A percentile compares a stretch with the other conserved stretches of the same genome.
phyloP scores from a whole-genome alignment of 2,329 filamentous ascomycete species.

The Thielaviopsis musarum region DNA sequence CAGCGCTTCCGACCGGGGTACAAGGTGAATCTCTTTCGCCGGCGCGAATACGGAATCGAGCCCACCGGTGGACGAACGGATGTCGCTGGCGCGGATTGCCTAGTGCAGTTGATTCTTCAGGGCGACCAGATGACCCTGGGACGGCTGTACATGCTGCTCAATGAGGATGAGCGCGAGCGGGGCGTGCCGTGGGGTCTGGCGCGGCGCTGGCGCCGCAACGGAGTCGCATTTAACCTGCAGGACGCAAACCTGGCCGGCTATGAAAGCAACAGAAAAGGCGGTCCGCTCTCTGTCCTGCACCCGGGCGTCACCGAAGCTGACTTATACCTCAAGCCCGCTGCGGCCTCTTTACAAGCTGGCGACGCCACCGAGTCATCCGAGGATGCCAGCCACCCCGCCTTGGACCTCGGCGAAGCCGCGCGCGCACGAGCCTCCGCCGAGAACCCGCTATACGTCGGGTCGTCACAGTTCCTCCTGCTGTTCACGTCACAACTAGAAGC shows the following conservation, averaged over 20 bases:
- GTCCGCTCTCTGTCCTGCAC: neutral
- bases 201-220: conserved; percentile 10
- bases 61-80: neutral
- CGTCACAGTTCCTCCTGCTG: conserved; percentile 7
- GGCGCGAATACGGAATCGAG: conserved; percentile 7
- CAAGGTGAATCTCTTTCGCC: conserved; percentile 10
- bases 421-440: neutral
- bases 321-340: conserved; percentile 2
- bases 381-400: neutral
- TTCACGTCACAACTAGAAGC: conserved; percentile 18
- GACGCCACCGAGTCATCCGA: neutral
- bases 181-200: conserved; percentile 15
- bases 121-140: conserved; percentile 18
- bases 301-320: conserved; percentile 3
- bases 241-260: conserved; percentile 7
- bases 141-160: conserved; percentile 23
- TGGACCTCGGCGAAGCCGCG: neutral
- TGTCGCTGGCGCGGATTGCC: neutral
- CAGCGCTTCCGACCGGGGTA: conserved; percentile 11
- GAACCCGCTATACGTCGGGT: conserved; percentile 2
- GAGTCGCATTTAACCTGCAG: conserved; percentile 8
- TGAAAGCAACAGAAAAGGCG: neutral
- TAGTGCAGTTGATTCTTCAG: conserved; percentile 20
- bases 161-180: conserved; percentile 25
- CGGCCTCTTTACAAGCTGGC: neutral